Evolutionary conservation across 2,329 filamentous ascomycete genomes (phyloP), one percentile per base, ranked within the genome.

Genomic region (Epichloe scottii): DNA sequence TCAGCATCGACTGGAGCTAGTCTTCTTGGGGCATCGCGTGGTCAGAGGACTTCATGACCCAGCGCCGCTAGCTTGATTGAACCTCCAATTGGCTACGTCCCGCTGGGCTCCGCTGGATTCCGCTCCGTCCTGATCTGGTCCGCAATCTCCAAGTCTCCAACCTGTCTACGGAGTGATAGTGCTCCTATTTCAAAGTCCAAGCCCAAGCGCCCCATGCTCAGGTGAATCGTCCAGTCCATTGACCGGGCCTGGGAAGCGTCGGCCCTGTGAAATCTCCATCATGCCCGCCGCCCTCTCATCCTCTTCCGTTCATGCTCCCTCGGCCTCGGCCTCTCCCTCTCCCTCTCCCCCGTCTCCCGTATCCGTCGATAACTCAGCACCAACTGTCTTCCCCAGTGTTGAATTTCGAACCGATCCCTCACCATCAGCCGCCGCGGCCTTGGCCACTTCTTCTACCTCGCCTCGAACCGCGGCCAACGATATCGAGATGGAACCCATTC

Each of bases 401-500:
- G 46, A 42, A 35, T 5, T 40, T 40, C 48, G 35, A 42, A 19
- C 33, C 51, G 55, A 48, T n/a, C 11, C 26, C 42, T 40, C 49
- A 4, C 42, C 49, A 5, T 40, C 38, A 17, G 23, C 45, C 46
- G 44, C 45, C 43, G 48, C 55, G 6, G 50, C 52, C 30, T 50
- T 54, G 48, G 51, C 56, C 34, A 55, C 39, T 38, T 44, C 49
- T 6, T 49, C 56, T 30, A 45, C 54, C 19, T 56, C 53, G 14
- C 41, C 53, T n/a, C 54, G 49, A 50, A 50, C 51, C 46, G 52
- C 55, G 41, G 55, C 55, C 55, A 66, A 69, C 56, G 70, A 72
- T 54, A 76, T 80, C 57, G 77, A 81, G 67, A 79, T 80, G 75
- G 76, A 73, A 55, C 66, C 75, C 38, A 69, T 80, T 55, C 59